phyloP scores from a whole-genome alignment of 192 early-diverging fungal genomes.

The Gorgonomyces haynaldii region DNA sequence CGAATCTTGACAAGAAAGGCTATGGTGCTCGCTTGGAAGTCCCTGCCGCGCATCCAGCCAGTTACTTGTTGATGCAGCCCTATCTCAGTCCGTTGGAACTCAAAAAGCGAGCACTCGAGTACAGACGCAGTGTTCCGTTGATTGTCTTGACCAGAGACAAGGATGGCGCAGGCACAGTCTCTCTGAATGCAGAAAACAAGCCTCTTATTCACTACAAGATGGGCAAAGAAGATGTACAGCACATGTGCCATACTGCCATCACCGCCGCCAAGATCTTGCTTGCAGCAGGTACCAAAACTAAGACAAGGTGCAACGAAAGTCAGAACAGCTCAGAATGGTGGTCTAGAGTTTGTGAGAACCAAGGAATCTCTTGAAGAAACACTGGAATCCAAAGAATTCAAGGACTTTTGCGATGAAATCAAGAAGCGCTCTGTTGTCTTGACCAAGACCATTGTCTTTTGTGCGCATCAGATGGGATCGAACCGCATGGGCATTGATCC shows the following conservation, averaged over 20 bases:
- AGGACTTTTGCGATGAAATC: constrained; percentile 22
- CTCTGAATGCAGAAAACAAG: constrained; percentile 25
- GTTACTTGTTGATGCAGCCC: constrained; percentile 25
- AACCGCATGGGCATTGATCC: constrained; percentile 53
- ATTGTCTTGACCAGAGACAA: constrained; percentile 53
- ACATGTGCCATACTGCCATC: constrained; percentile 32
- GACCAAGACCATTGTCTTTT: constrained; percentile 23
- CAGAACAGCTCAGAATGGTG: constrained; percentile 35
- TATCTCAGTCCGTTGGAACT: constrained; percentile 39
- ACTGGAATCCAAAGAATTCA: constrained; percentile 6
- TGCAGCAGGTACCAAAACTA: no score
- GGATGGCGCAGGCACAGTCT: constrained; percentile 34
- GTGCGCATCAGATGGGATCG: constrained; percentile 54
- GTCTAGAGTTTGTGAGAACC: constrained; percentile 12
- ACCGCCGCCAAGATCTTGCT: constrained; percentile 36
- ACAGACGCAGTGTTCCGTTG: constrained; percentile 34
- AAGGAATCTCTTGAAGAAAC: neutral
- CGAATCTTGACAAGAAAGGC: constrained; percentile 46
- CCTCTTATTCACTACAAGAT: constrained; percentile 37
- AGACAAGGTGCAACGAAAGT: constrained; percentile 50
- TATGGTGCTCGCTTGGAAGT: constrained; percentile 61
- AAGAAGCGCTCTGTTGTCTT: constrained; percentile 12
- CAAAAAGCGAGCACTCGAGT: constrained; percentile 36
- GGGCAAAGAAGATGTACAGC: constrained; percentile 35
- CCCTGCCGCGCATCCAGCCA: constrained; percentile 40